Base-by-base conservation (phyloP, 2,329 filamentous ascomycete genomes). In the Aspergillus spinulosporus region DNA sequence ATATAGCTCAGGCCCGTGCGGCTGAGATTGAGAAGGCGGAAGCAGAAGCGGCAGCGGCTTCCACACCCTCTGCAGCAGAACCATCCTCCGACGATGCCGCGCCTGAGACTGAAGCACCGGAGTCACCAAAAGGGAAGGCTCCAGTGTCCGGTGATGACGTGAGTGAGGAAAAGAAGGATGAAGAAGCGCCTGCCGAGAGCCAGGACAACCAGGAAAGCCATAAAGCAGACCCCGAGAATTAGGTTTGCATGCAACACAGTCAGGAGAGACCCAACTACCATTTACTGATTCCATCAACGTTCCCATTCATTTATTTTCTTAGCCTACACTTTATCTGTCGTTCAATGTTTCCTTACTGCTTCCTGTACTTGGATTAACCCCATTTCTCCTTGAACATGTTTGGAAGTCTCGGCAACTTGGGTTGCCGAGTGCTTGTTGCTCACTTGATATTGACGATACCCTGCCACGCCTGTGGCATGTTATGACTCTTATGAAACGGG, bases 1-100 rank as follows among this genome's bases (percentile, higher is more conserved):
- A 85, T 60, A 73, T 78, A 31, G 76, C 81, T 64, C 77, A 81
- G 58, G 78, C 76, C 47, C 71, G 80, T 57, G 77, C 77, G 56
- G 78, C 77, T 1, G 82, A 82, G 60, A 77, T 80, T 63, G 76
- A 76, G 43, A 72, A 71, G 21, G 68, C 64, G 2, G 68, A 67
- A 2, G 68, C 68, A 47, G 62, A 68, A 49, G 66, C 68, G 39
- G 42, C 43, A 28, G 64, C 68, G 39, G 32, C 49, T 21, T 64
- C 62, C 50, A 59, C 67, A 42, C 51, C 60, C 12, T 64, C 62
- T 49, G 59, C 67, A 42, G 52, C 60, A 21, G 63, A 65, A 26
- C 43, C 61, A 54, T 36, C 55, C n/a, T 21, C 21, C 21, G 60
- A 61, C 11, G 11, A 42, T 15, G 14, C 37, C 34, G 21, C 59